These are phyloP conservation scores for Neonectria coccinea DNA, from an alignment of 2,329 filamentous ascomycete species.

Conservation along the genomic window DNA sequence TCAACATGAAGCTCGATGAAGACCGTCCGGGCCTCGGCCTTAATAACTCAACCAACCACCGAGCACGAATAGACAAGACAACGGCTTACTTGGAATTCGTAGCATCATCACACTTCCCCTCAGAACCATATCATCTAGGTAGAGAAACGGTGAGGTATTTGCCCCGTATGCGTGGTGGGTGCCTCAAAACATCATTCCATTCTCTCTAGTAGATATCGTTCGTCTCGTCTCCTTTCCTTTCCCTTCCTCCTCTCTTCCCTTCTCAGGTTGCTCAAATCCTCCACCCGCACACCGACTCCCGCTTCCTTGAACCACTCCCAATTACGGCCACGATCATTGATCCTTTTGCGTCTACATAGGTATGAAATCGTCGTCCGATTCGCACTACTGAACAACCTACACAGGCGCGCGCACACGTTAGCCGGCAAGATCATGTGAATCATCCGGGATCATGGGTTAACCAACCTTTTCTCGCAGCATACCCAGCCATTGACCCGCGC, in stretches of 20 bases:
- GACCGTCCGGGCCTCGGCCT: too few species aligned
- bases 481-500: conserved; percentile 93
- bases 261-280: conserved; percentile 36
- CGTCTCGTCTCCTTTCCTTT: conserved; percentile 31
- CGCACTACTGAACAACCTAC: conserved; percentile 52
- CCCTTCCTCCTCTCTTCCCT: not conserved
- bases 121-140: not conserved
- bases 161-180: not conserved
- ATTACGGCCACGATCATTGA: conserved; percentile 39
- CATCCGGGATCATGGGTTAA: conserved; percentile 26
- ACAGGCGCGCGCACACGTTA: conserved; percentile 29
- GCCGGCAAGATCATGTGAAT: conserved; percentile 13
- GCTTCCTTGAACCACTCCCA: conserved; percentile 34
- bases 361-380: conserved; percentile 30
- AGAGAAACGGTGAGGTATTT: not conserved
- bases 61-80: not conserved
- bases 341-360: conserved; percentile 33
- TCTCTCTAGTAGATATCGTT: conserved; percentile 45
- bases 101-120: too few species aligned
- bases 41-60: too few species aligned
- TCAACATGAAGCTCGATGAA: too few species aligned
- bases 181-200: conserved; percentile 32
- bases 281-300: conserved; percentile 41
- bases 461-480: conserved; percentile 91
- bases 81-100: not conserved